Evolutionary conservation across 352 stramenopile genomes (phyloP).

Genomic region (Phytophthora chlamydospora): DNA sequence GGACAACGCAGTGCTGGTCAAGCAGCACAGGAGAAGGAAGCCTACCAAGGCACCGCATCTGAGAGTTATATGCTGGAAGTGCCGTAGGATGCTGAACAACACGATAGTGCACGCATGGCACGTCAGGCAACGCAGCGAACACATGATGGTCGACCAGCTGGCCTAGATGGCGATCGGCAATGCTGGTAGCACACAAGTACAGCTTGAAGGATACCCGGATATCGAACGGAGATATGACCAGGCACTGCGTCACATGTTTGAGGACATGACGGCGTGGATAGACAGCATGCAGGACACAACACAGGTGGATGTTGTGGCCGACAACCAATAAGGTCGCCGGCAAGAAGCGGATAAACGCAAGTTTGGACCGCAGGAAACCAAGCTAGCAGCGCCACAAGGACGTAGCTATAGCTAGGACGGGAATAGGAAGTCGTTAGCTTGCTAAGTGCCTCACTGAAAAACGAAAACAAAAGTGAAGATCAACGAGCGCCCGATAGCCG

Average conservation of each 20-base stretch:
- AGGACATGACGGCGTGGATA: neutral
- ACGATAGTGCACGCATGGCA: conserved; percentile 2
- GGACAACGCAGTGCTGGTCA: no score
- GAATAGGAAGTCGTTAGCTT: conserved; percentile 6
- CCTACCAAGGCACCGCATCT: no score
- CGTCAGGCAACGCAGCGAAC: neutral
- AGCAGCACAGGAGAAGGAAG: no score
- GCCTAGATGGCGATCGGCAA: conserved; percentile 1
- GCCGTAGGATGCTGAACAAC: no score
- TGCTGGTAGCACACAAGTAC: neutral
- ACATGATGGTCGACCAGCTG: neutral
- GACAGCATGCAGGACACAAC: conserved; percentile 4
- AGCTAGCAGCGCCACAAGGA: neutral
- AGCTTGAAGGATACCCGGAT: neutral
- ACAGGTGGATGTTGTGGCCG: conserved; percentile 1
- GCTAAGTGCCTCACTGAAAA: no score
- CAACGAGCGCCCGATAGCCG: no score
- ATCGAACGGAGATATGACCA: neutral
- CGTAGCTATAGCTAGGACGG: conserved; percentile 4
- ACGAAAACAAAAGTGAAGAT: no score
- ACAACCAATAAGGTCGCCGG: conserved; percentile 4
- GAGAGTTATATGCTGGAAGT: no score
- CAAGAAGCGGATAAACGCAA: conserved; percentile 1
- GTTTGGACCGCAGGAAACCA: conserved; percentile 2
- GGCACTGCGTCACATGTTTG: neutral